Base-by-base conservation (phyloP, 129 eudicot genomes). In the Chrysanthemum makinoi region DNA sequence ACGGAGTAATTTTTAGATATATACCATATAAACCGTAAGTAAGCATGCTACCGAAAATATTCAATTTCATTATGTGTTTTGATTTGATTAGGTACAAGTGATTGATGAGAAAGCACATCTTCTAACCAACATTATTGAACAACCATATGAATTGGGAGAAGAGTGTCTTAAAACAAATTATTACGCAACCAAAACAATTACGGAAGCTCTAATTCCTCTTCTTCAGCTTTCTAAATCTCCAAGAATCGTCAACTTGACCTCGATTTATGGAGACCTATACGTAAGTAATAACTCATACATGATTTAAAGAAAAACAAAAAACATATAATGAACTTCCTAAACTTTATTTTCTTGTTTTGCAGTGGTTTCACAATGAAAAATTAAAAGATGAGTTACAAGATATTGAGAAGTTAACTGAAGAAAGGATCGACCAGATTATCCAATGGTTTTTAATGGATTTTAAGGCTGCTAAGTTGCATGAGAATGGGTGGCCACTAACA, bases 301-400 rank as follows among this genome's bases (percentile, higher is more conserved):
- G 1, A 9, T n/a, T 35, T 7, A 19, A 52, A 14, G 54, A 5
- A 5, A 6, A 69, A 33, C 10, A 14, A 2, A 53, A 69, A 10
- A 30, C 10, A 19, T n/a, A 50, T 50, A 20, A 15, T 69, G 35
- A 69, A 5, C 62, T n/a, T 17, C 35, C 44, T 5, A 35, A 35
- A 35, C 5, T 0, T 0, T 9, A 12, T n/a, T 70, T 39, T 70
- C 18, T 15, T 55, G 39, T 33, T 55, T n/a, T 35, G 33, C 61
- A 70, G 75, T 70, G 65, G 65, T 55, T 70, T 55, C 75, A 30
- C 39, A 70, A 70, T 53, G 65, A 70, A 35, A 56, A 70, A 51
- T 70, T 70, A 39, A 56, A 33, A 70, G 59, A 35, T 7, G 44
- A 35, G 44, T 35, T 35, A 35, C 44, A 35, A 35, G 44, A 35